Evolutionary conservation across 345 rosid species (phyloP), one percentile per base, ranked within the genome.

Genomic region (Pugionium cornutum): DNA sequence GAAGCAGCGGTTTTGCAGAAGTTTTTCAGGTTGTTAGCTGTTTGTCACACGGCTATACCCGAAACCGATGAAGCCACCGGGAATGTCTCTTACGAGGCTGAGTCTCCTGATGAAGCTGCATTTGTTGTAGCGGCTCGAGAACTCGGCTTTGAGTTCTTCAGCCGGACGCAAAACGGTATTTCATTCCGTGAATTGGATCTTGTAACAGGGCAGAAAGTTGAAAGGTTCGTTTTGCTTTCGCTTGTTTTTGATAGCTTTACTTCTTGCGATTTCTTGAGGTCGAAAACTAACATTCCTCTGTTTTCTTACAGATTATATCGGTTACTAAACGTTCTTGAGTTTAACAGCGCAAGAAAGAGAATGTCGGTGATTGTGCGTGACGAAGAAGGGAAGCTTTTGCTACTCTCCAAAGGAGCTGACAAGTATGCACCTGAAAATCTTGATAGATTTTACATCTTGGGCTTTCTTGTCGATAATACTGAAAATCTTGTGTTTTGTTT

Each of bases 51-150:
- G 46, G 96, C 97, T 25, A 78, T 92, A 64, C 98, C 98, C 0
- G 98, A 92, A 47, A 77, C 73, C 29, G 95, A 92, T 76, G 97
- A 83, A 80, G 97, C 81, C 56, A 82, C 78, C 2, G 95, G 89
- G 37, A 49, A 37, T 48, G 69, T 81, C 57, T 76, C 94, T 31
- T 92, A 92, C 30, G 98, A 92, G 66, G 98, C 98, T 28, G 98
- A 92, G 75, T 89, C 97, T 53, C 98, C 98, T 9, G 98, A 92
- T 70, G 98, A 92, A 80, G 97, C 98, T 44, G 92, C 98, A 3
- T 92, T 92, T 25, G 92, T 92, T 45, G 83, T 89, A 61, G 98
- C 96, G 7, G 98, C 98, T 2, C 76, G 91, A 59, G 97, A 92
- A 49, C 83, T 92, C 45, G 98, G 98, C 39, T 92, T 92, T 64